Evolutionary conservation across 768 basidiomycete species (phyloP).

Genomic region (Boletus tylopilopsis): DNA sequence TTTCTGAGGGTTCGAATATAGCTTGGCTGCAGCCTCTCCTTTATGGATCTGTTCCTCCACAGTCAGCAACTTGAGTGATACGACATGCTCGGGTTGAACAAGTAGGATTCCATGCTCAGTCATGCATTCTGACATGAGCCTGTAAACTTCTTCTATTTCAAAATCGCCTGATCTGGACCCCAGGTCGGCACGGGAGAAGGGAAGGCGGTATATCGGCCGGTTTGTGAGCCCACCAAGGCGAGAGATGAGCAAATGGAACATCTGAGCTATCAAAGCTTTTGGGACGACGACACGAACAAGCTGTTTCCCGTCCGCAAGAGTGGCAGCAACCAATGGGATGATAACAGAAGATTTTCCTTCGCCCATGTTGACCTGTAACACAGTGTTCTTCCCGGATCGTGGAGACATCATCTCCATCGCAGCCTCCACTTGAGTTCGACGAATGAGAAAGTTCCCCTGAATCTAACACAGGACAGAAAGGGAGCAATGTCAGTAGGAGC

Average conservation of each 20-base stretch:
- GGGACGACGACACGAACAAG: conserved; percentile 47
- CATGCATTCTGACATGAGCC: conserved; percentile 36
- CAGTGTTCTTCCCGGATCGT: conserved; percentile 28
- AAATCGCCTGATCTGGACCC: rapidly evolving
- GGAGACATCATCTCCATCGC: conserved; percentile 45
- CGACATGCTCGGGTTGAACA: too few relatives aligned
- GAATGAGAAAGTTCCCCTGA: conserved; percentile 22
- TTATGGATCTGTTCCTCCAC: too few relatives aligned
- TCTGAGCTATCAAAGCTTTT: conserved; percentile 39
- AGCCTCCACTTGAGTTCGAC: conserved; percentile 34
- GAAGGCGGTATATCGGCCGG: conserved; percentile 42
- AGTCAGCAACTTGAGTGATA: too few relatives aligned
- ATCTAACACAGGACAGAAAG: conserved; percentile 31
- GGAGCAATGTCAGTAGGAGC: background rate
- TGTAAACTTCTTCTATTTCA: conserved; percentile 19
- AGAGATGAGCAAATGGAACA: conserved; percentile 43
- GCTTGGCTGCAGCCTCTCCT: background rate
- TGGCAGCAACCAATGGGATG: conserved; percentile 14
- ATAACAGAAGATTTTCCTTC: background rate
- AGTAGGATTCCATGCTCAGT: too few relatives aligned
- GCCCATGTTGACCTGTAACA: conserved; percentile 28
- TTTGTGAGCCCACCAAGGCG: conserved; percentile 41
- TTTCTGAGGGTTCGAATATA: too few relatives aligned
- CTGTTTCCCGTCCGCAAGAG: conserved; percentile 38
- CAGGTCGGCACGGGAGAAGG: conserved; percentile 38